phyloP scores from a whole-genome alignment of 805 yeast genomes.

The Lipomyces yamanashiensis region DNA sequence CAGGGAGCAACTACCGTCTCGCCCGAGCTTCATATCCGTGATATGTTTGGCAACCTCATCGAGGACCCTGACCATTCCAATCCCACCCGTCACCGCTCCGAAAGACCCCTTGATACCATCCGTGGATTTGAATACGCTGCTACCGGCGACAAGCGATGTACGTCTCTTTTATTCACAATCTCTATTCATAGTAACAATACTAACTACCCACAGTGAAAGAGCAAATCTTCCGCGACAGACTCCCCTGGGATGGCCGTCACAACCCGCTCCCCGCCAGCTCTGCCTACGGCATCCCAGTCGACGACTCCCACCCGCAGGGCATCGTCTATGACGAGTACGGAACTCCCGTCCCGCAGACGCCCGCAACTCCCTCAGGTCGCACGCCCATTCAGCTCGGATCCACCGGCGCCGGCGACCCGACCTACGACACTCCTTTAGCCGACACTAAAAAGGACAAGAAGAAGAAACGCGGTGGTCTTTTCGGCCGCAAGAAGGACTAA shows the following conservation, averaged over 20 bases:
- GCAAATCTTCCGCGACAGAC: conserved; percentile 49
- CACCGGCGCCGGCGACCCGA: conserved; percentile 40
- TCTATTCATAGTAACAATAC: not conserved
- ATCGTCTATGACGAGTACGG: conserved; percentile 9
- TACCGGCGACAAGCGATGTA: conserved; percentile 68
- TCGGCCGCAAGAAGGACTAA: conserved; percentile 63
- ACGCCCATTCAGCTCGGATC: conserved; percentile 38
- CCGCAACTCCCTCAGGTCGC: conserved; percentile 19
- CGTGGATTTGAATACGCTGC: conserved; percentile 92
- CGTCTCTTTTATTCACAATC: conserved; percentile 1
- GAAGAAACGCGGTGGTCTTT: conserved; percentile 80
- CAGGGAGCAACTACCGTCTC: conserved; percentile 52
- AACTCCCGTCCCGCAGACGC: conserved; percentile 10
- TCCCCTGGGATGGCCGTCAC: conserved; percentile 41
- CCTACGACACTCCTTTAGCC: conserved; percentile 53
- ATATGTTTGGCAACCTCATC: conserved; percentile 85
- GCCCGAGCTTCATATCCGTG: conserved; percentile 64
- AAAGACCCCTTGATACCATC: conserved; percentile 95
- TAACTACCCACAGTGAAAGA: conserved; percentile 17
- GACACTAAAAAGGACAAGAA: conserved; percentile 49
- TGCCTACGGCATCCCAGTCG: conserved; percentile 46
- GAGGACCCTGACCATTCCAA: conserved; percentile 82
- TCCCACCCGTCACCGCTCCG: conserved; percentile 92
- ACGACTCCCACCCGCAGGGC: conserved; percentile 39
- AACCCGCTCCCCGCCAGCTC: conserved; percentile 43